These are phyloP conservation scores for Verticillium klebahnii DNA, from an alignment of 2,329 filamentous ascomycete genomes.

Conservation along the genomic window DNA sequence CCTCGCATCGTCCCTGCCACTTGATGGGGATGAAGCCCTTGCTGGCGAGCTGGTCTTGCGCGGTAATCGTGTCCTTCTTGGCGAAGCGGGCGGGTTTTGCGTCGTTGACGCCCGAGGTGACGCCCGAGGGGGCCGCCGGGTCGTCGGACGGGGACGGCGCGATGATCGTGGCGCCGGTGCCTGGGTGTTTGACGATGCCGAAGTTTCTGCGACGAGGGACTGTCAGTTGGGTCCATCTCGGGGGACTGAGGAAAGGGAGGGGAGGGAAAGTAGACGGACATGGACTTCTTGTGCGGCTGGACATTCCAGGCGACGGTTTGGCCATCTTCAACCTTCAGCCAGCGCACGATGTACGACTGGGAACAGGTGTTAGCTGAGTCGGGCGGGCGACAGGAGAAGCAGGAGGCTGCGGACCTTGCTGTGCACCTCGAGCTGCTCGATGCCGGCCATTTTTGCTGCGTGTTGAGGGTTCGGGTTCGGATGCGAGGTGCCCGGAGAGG, in stretches of 20 bases:
- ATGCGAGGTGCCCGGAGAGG: background rate
- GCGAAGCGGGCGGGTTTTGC: constrained; percentile 42
- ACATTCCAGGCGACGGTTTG: constrained; percentile 97
- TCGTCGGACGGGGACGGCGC: constrained; percentile 38
- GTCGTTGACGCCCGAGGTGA: constrained; percentile 35
- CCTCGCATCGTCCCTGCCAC: constrained; percentile 94
- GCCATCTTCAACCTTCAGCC: constrained; percentile 86
- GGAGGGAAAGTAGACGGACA: constrained; percentile 44
- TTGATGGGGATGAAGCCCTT: constrained; percentile 67
- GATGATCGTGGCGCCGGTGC: constrained; percentile 54
- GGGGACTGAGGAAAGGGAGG: background rate
- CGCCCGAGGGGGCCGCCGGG: constrained; percentile 41
- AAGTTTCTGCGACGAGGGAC: constrained; percentile 62
- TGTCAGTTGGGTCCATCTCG: constrained; percentile 4
- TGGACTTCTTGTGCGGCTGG: constrained; percentile 95
- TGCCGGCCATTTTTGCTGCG: constrained; percentile 67
- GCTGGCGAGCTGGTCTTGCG: constrained; percentile 58
- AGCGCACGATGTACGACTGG: constrained; percentile 96
- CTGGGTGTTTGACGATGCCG: constrained; percentile 95
- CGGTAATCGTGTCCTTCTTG: constrained; percentile 55
- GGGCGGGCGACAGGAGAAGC: constrained; percentile 6
- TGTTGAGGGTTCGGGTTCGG: background rate
- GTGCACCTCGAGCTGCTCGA: constrained; percentile 95
- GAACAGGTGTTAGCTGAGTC: constrained; percentile 12
- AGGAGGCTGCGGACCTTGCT: constrained; percentile 68